Percentiles rank a stretch among this genome's conserved stretches.
Evolutionary conservation across 805 yeast genomes (phyloP).

Genomic region (Yarrowia porcina): DNA sequence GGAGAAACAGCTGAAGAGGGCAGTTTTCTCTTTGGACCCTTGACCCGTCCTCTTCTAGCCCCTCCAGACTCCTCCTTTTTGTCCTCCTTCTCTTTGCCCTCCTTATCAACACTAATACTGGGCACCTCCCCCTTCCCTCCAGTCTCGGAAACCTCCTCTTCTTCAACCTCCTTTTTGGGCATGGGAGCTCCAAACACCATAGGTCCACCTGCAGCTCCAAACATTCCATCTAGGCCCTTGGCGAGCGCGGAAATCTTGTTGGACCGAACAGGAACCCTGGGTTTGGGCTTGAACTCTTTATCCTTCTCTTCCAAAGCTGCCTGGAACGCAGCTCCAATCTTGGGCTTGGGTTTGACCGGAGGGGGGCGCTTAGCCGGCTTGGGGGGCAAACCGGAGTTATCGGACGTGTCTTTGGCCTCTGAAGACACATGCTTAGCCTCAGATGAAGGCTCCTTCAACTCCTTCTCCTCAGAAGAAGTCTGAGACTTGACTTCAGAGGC

Average conservation of each 20-base stretch:
- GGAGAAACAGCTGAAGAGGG: constrained; percentile 15
- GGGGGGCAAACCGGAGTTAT: neutral
- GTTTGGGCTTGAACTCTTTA: constrained; percentile 22
- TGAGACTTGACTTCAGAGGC: neutral
- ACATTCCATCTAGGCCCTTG: constrained; percentile 22
- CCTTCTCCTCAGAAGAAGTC: no score
- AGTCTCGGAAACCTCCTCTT: neutral
- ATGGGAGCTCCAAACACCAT: constrained; percentile 24
- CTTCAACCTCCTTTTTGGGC: constrained; percentile 19
- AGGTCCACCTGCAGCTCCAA: constrained; percentile 7
- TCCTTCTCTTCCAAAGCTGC: constrained; percentile 12
- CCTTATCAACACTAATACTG: neutral
- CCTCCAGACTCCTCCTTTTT: neutral
- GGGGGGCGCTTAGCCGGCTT: constrained; percentile 13
- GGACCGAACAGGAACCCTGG: constrained; percentile 20
- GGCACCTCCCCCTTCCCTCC: no score
- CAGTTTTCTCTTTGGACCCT: constrained; percentile 19
- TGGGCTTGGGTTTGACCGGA: constrained; percentile 19
- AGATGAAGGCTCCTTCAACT: no score
- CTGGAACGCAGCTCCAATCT: constrained; percentile 21
- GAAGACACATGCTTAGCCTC: no score
- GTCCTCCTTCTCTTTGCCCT: neutral
- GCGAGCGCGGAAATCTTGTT: constrained; percentile 22
- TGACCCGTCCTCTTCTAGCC: constrained; percentile 13
- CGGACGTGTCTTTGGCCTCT: neutral